These are phyloP conservation scores for Cryptococcus sp. DNA, from an alignment of 1,284 basidiomycete genomes.

Conservation along the genomic window DNA sequence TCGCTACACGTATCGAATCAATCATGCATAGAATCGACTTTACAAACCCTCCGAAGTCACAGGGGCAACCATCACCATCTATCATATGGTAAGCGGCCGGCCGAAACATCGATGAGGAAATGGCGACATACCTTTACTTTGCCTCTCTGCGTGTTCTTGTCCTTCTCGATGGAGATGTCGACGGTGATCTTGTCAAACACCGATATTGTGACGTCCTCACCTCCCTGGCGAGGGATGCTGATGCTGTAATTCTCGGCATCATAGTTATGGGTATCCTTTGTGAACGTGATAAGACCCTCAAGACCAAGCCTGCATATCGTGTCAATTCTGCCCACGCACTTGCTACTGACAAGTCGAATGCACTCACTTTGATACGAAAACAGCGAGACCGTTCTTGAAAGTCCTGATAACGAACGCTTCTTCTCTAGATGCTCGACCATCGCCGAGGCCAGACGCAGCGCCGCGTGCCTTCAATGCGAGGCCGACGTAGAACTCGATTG, in stretches of 20 bases:
- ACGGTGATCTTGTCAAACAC: slow-evolving; percentile 94
- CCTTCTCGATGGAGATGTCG: slow-evolving; percentile 88
- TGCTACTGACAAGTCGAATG: background rate
- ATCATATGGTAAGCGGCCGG: background rate
- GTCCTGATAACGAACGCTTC: slow-evolving; percentile 94
- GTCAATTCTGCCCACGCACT: background rate
- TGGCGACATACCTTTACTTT: slow-evolving; percentile 77
- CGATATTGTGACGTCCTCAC: slow-evolving; percentile 63
- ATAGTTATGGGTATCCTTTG: slow-evolving; percentile 75
- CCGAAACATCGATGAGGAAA: background rate
- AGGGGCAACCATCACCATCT: slow-evolving; percentile 46
- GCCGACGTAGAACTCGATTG: slow-evolving; percentile 96
- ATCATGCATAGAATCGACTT: background rate
- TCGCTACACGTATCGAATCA: no score
- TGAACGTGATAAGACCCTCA: slow-evolving; percentile 92
- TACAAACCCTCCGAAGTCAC: slow-evolving; percentile 45
- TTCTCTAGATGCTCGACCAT: slow-evolving; percentile 61
- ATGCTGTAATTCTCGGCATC: slow-evolving; percentile 90
- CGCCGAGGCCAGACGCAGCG: slow-evolving; percentile 45
- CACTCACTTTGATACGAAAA: slow-evolving; percentile 89
- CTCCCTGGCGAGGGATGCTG: slow-evolving; percentile 62
- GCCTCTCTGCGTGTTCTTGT: slow-evolving; percentile 89
- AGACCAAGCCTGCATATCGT: slow-evolving; percentile 72
- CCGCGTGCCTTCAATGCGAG: slow-evolving; percentile 78
- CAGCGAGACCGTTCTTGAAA: slow-evolving; percentile 92